Base-by-base conservation (phyloP, 2,329 filamentous ascomycete genomes). In the Aspergillus sp. region DNA sequence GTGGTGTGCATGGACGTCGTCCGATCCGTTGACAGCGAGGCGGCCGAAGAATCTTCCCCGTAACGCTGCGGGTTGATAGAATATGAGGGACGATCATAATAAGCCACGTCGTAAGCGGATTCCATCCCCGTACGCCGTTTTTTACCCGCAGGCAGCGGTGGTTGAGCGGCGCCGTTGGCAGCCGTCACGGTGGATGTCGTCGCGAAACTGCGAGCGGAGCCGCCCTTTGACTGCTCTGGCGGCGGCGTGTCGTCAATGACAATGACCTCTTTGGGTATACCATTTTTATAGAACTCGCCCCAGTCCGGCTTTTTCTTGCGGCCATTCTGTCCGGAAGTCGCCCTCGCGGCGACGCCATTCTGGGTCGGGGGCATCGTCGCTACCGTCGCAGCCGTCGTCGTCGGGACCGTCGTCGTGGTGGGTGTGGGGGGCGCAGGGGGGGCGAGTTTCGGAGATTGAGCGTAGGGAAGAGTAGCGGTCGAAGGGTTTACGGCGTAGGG, bases 1-100 rank as follows among this genome's bases (percentile, higher is more conserved):
- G 93, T 97, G 3, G 92, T 95, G 70, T 94, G 87, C 58, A 93
- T 81, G 16, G 91, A 95, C 32, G 90, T 90, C 14, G 91, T 96
- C 63, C 91, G 87, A 75, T 94, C 92, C 65, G 89, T 95, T 4
- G 92, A 96, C 57, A 88, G 83, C 12, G 90, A 92, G 49, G 90
- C 89, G 54, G 85, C 86, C 56, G 85, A 87, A 14, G 85, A 84
- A 14, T 86, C 86, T 50, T 84, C 83, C 63, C 87, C 84, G 68
- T 89, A 87, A 62, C 87, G 85, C 54, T 90, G 88, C 29, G 89
- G 89, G 70, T 90, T 86, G 58, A 90, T 88, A 4, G 92, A 93
- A 74, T 88, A 90, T 47, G 86, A 85, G 74, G 86, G 77, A 71
- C 84, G 84, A 73, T 88, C 84, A 72, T 93, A 89, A 72, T 92